Conservation (phyloP, 495 filamentous ascomycete species). For the Aspergillus funiculosus region DNA sequence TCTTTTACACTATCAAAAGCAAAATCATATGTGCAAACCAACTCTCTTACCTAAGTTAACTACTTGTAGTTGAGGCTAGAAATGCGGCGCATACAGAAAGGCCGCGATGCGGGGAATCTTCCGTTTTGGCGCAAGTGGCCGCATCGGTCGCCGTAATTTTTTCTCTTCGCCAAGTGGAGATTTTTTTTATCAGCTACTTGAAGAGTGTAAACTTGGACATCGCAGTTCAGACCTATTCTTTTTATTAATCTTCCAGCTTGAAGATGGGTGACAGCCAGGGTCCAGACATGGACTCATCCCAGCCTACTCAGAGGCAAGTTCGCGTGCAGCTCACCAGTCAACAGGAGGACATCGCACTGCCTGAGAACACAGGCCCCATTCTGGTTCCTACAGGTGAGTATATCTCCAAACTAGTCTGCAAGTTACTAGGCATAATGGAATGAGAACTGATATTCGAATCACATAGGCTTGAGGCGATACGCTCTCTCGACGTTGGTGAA, state of each 20-base stretch:
- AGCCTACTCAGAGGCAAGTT: constrained; percentile 47
- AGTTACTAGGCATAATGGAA: background rate
- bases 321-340: constrained; percentile 55
- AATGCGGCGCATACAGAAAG: no score
- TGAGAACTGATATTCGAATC: constrained; percentile 15
- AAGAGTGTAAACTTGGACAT: constrained; percentile 18
- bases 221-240: constrained; percentile 11
- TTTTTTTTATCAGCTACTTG: constrained; percentile 26
- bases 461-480: constrained; percentile 76
- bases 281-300: constrained; percentile 20
- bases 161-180: constrained; percentile 24
- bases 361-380: constrained; percentile 56
- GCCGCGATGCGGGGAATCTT: constrained; percentile 31
- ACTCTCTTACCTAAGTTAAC: no score
- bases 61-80: no score
- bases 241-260: constrained; percentile 14
- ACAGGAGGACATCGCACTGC: constrained; percentile 54
- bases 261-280: constrained; percentile 32
- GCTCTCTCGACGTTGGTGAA: constrained; percentile 90
- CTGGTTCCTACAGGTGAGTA: constrained; percentile 58
- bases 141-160: constrained; percentile 45
- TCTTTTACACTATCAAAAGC: no score
- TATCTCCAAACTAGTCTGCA: constrained; percentile 1
- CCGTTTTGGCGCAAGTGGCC: constrained; percentile 42
- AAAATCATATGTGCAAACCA: no score